phyloP scores from a whole-genome alignment of 495 filamentous ascomycete species.

The Aspergillus indologenus region DNA sequence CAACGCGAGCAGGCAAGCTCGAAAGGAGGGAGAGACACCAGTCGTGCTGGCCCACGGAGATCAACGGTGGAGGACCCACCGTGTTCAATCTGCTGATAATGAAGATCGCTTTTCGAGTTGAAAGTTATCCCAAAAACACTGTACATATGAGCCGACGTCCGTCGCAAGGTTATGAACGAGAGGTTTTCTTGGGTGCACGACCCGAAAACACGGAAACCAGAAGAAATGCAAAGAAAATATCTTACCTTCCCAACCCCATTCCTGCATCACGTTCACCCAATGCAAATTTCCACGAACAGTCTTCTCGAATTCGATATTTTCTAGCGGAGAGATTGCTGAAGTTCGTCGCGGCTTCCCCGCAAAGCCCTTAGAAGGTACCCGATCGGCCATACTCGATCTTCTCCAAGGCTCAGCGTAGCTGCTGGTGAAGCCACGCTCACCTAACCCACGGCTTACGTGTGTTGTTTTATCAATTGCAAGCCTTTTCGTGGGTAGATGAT shows the following conservation, averaged over 20 bases:
- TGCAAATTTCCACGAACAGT: conserved; percentile 67
- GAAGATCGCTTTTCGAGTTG: neutral
- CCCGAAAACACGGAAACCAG: neutral
- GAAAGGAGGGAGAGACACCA: neutral
- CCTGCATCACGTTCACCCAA: conserved; percentile 78
- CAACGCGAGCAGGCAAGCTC: neutral
- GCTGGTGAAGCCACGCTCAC: neutral
- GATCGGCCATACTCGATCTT: conserved; percentile 6
- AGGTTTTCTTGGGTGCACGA: neutral
- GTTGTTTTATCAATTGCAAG: conserved; percentile 11
- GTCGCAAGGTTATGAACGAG: neutral
- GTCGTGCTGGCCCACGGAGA: neutral
- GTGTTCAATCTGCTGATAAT: neutral
- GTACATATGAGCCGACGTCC: conserved; percentile 12
- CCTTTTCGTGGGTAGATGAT: conserved; percentile 13
- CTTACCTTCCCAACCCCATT: conserved; percentile 77
- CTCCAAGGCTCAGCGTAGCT: conserved; percentile 19
- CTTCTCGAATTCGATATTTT: conserved; percentile 59
- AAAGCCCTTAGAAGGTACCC: conserved; percentile 6
- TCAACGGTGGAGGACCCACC: neutral
- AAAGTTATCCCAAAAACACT: conserved; percentile 42
- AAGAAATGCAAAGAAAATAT: conserved; percentile 7
- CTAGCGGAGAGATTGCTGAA: conserved; percentile 34
- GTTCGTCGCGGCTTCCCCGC: conserved; percentile 21
- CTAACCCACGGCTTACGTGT: conserved; percentile 6